A percentile compares a stretch with the other conserved stretches of the same genome.
These are phyloP conservation scores for Paralagenidium karlingii DNA, from an alignment of 352 stramenopile species.

Conservation along the genomic window DNA sequence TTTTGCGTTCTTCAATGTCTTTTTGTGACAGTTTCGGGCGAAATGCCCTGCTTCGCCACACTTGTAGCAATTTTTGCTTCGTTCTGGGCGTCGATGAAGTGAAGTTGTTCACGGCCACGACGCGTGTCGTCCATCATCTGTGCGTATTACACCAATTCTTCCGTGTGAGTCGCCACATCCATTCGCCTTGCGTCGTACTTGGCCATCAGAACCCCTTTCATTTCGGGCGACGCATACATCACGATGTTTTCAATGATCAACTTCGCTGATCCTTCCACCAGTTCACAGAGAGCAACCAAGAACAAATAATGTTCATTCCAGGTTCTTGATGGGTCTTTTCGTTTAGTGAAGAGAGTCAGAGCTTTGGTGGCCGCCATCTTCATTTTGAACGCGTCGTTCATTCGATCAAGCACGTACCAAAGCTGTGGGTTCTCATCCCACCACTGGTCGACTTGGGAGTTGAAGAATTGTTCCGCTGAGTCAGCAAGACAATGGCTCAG, in stretches of 20 bases:
- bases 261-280: not conserved
- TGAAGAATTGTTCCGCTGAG: not conserved
- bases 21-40: not conserved
- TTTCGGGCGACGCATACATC: conserved; percentile 5
- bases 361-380: not conserved
- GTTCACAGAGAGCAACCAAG: not conserved
- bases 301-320: conserved; percentile 1
- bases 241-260: conserved; percentile 8
- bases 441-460: not conserved
- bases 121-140: conserved; percentile 2
- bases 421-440: not conserved
- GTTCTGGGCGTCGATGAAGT: no score
- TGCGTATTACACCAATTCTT: conserved; percentile 2
- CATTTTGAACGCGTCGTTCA: not conserved
- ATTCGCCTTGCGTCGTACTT: not conserved
- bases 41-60: no score
- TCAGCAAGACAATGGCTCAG: no score
- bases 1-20: conserved; percentile 1
- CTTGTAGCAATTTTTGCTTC: no score
- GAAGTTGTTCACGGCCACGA: no score
- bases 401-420: not conserved
- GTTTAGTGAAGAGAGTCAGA: not conserved
- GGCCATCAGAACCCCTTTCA: conserved; percentile 3
- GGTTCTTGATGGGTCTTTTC: not conserved
- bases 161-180: not conserved